A percentile compares a stretch with the other conserved stretches of the same genome.
These are phyloP conservation scores for Craspedostauros australis DNA, from an alignment of 108 stramenopile genomes.

Conservation along the genomic window DNA sequence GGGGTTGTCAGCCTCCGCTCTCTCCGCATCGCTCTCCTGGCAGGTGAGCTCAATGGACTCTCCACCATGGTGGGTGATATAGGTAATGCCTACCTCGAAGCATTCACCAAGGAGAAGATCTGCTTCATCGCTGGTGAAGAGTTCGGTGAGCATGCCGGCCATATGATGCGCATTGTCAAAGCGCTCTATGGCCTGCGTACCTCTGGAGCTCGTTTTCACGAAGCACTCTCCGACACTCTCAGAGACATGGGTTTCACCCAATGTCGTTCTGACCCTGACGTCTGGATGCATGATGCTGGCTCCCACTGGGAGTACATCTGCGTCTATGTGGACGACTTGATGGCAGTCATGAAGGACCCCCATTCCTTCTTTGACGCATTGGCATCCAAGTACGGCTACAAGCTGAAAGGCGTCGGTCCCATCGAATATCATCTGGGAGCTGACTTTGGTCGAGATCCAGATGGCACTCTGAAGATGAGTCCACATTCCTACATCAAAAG, in stretches of 20 bases:
- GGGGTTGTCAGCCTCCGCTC: too few relatives aligned
- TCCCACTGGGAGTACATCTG: slow-evolving; percentile 28
- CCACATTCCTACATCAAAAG: slow-evolving; percentile 17
- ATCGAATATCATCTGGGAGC: slow-evolving; percentile 7
- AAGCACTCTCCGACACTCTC: slow-evolving; percentile 6
- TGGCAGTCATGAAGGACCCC: too few relatives aligned
- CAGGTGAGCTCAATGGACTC: too few relatives aligned
- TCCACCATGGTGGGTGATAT: too few relatives aligned
- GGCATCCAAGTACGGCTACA: slow-evolving; percentile 25
- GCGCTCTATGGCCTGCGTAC: slow-evolving; percentile 31
- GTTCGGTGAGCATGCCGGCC: slow-evolving; percentile 28
- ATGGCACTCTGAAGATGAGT: slow-evolving; percentile 4
- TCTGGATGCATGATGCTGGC: slow-evolving; percentile 19
- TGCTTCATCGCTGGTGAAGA: slow-evolving; percentile 39
- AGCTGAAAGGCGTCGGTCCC: slow-evolving; percentile 17
- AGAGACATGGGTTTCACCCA: slow-evolving; percentile 17
- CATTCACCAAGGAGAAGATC: slow-evolving; percentile 27
- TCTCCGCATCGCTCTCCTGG: too few relatives aligned
- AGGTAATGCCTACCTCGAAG: too few relatives aligned
- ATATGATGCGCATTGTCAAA: slow-evolving; percentile 16
- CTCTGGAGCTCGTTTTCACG: too few relatives aligned
- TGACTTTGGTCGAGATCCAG: background rate
- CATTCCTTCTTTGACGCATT: too few relatives aligned
- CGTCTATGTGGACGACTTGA: slow-evolving; percentile 33
- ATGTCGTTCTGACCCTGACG: slow-evolving; percentile 26